Evolutionary conservation across 2,329 filamentous ascomycete genomes (phyloP).

Genomic region (Cercospora sojina): DNA sequence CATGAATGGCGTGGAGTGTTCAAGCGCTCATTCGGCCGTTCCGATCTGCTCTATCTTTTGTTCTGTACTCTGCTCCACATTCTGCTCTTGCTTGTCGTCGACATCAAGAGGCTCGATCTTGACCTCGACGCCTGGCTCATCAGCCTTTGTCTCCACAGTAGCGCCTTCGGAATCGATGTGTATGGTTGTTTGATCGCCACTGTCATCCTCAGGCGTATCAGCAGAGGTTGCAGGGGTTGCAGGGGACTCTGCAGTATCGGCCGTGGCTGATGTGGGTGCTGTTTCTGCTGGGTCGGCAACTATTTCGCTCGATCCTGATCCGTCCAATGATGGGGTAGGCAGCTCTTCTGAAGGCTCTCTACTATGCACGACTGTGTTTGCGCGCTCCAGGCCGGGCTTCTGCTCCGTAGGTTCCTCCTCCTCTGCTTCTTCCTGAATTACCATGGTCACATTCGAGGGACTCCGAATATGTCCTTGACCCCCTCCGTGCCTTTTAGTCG

Average conservation of each 20-base stretch:
- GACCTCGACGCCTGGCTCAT: constrained; percentile 17
- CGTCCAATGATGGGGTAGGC: constrained; percentile 52
- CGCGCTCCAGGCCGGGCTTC: constrained; percentile 29
- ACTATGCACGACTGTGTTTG: constrained; percentile 28
- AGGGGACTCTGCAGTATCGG: background rate
- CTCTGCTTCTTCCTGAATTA: constrained; percentile 80
- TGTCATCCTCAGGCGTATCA: constrained; percentile 2
- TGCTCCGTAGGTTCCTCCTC: constrained; percentile 30
- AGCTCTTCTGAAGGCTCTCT: constrained; percentile 3
- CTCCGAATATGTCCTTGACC: constrained; percentile 61
- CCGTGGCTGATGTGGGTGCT: background rate
- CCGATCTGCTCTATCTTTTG: background rate
- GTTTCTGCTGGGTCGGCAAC: constrained; percentile 2
- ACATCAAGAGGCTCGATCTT: constrained; percentile 24
- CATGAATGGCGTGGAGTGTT: background rate
- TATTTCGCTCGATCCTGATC: constrained; percentile 13
- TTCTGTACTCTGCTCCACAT: background rate
- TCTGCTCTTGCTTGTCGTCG: background rate
- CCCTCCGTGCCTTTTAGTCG: constrained; percentile 73
- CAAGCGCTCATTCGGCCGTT: background rate
- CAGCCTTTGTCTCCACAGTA: constrained; percentile 8
- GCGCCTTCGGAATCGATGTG: background rate
- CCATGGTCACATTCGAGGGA: constrained; percentile 70
- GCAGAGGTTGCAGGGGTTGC: background rate
- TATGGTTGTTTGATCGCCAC: constrained; percentile 14